Conservation (phyloP, 495 filamentous ascomycete genomes). For the Neurospora sp. region DNA sequence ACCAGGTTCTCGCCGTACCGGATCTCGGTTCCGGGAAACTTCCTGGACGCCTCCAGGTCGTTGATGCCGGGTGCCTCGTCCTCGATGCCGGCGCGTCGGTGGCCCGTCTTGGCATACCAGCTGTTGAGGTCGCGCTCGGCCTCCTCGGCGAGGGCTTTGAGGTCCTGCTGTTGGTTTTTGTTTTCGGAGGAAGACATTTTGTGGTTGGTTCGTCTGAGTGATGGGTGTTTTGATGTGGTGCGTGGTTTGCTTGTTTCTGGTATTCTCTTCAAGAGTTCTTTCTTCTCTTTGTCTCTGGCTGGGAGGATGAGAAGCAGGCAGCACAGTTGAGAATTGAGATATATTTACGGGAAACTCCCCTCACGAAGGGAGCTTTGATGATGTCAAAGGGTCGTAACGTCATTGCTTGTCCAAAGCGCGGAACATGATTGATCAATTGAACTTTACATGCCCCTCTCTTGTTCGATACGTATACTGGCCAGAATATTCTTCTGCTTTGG, state of each 20-base stretch:
- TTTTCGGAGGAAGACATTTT: background rate
- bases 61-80: constrained; percentile 23
- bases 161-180: background rate
- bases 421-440: background rate
- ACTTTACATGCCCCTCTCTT: background rate
- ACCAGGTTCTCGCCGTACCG: constrained; percentile 20
- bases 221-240: background rate
- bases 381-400: background rate
- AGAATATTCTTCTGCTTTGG: background rate
- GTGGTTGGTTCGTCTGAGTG: background rate
- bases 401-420: background rate
- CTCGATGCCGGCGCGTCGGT: constrained; percentile 12
- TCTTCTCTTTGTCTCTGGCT: background rate
- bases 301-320: background rate
- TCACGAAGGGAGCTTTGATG: background rate
- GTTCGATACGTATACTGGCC: background rate
- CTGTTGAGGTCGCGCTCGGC: constrained; percentile 41
- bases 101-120: constrained; percentile 33
- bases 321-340: background rate
- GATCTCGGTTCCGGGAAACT: constrained; percentile 25
- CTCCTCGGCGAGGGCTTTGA: constrained; percentile 28
- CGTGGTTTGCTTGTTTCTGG: background rate
- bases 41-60: constrained; percentile 13
- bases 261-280: background rate
- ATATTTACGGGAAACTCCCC: background rate